Evolutionary conservation across 495 filamentous ascomycete species (phyloP).

Genomic region (Lasiosphaeris hirsuta): DNA sequence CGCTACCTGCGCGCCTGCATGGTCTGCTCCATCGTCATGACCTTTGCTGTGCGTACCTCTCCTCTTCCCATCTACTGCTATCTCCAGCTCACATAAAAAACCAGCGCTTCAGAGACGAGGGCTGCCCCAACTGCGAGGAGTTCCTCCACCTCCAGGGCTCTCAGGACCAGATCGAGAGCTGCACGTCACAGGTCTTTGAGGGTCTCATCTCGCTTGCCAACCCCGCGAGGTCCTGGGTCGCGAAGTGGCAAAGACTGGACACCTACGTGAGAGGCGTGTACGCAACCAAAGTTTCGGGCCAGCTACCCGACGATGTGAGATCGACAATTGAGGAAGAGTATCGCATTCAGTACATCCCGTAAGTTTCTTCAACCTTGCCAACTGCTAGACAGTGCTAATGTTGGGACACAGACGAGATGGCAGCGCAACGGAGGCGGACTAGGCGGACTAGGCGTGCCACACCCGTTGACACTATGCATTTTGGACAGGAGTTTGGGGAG

Average conservation of each 20-base stretch:
- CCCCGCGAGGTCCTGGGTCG: slow-evolving; percentile 79
- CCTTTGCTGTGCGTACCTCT: slow-evolving; percentile 55
- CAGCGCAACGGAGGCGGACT: slow-evolving; percentile 43
- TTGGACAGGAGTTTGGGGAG: slow-evolving; percentile 3
- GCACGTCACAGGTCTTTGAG: slow-evolving; percentile 93
- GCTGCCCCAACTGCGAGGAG: slow-evolving; percentile 94
- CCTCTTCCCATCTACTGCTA: background rate
- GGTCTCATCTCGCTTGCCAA: slow-evolving; percentile 80
- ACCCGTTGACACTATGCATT: background rate
- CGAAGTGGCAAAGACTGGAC: slow-evolving; percentile 90
- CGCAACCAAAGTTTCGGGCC: slow-evolving; percentile 85
- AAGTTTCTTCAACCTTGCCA: slow-evolving; percentile 22
- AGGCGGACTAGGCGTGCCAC: background rate
- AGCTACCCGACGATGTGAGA: slow-evolving; percentile 60
- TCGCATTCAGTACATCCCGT: slow-evolving; percentile 68
- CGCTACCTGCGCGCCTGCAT: slow-evolving; percentile 93
- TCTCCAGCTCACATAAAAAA: slow-evolving; percentile 1
- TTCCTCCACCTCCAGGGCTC: slow-evolving; percentile 79
- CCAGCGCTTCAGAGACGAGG: slow-evolving; percentile 75
- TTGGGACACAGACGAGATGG: slow-evolving; percentile 45
- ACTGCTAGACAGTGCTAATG: background rate
- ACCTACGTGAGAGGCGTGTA: slow-evolving; percentile 83
- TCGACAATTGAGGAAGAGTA: slow-evolving; percentile 63
- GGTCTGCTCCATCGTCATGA: slow-evolving; percentile 92
- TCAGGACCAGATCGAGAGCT: slow-evolving; percentile 77